These are phyloP conservation scores for Scedosporium apiospermum DNA, from an alignment of 2,329 filamentous ascomycete species.

Conservation along the genomic window DNA sequence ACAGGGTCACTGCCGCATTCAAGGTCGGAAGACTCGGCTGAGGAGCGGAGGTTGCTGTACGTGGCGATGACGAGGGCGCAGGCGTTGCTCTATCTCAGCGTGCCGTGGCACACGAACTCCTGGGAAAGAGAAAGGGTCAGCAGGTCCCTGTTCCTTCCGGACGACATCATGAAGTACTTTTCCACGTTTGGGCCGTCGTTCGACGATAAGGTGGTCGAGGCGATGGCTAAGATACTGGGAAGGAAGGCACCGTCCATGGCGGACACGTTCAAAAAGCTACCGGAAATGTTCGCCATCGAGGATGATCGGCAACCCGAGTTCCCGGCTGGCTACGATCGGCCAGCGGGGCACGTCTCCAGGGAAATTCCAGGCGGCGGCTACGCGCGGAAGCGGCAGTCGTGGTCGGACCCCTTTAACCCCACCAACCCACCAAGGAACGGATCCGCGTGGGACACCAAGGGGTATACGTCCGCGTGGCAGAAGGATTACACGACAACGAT, in stretches of 20 bases:
- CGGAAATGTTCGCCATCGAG: conserved; percentile 45
- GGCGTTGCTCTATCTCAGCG: conserved; percentile 76
- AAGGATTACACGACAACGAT: conserved; percentile 51
- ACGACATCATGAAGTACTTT: conserved; percentile 25
- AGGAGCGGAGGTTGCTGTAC: conserved; percentile 83
- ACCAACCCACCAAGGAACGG: conserved; percentile 6
- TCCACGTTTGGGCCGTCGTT: conserved; percentile 60
- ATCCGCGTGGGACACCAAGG: neutral
- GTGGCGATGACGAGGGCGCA: conserved; percentile 96
- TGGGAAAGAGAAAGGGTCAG: conserved; percentile 19
- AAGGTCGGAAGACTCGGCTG: conserved; percentile 69
- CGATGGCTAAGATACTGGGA: conserved; percentile 62
- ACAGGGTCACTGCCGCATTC: conserved; percentile 86
- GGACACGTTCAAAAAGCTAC: conserved; percentile 42
- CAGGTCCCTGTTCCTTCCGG: conserved; percentile 17
- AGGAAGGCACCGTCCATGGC: conserved; percentile 49
- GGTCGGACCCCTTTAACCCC: conserved; percentile 5
- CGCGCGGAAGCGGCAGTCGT: conserved; percentile 11
- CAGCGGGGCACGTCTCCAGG: conserved; percentile 14
- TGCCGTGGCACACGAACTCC: conserved; percentile 44
- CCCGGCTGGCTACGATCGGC: conserved; percentile 30
- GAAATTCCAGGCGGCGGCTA: conserved; percentile 15
- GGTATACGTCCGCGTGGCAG: conserved; percentile 25
- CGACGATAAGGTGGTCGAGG: conserved; percentile 48
- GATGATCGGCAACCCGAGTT: conserved; percentile 62